Conservation (phyloP, 2,329 filamentous ascomycete species). For the Beauveria varroae region DNA sequence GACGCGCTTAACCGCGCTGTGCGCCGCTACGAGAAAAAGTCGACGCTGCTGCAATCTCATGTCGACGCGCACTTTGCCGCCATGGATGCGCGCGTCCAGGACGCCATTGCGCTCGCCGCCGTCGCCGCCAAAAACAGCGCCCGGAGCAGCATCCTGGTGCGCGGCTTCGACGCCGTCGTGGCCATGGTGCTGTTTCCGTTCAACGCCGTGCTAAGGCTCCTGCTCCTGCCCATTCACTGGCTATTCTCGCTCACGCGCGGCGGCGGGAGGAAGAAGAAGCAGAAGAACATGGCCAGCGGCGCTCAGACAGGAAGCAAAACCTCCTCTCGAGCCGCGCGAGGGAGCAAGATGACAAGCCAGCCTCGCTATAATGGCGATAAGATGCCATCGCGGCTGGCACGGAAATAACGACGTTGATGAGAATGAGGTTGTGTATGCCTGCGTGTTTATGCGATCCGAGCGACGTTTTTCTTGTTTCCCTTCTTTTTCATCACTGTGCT, state of each 20-base stretch:
- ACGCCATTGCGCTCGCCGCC: conserved; percentile 74
- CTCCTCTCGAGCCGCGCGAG: not conserved
- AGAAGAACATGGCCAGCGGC: conserved; percentile 16
- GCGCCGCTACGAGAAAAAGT: conserved; percentile 84
- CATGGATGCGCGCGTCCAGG: conserved; percentile 64
- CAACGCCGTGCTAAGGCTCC: conserved; percentile 29
- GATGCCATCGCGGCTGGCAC: conserved; percentile 18
- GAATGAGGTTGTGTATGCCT: not conserved
- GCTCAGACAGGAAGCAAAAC: not conserved
- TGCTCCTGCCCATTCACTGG: conserved; percentile 34
- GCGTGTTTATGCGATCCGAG: not conserved
- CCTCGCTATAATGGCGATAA: conserved; percentile 29
- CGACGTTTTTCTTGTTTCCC: not conserved
- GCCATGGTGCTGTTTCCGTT: conserved; percentile 34
- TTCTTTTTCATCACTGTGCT: not conserved
- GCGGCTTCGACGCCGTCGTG: conserved; percentile 30
- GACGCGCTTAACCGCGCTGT: conserved; percentile 85
- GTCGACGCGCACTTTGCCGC: conserved; percentile 67
- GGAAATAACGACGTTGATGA: not conserved
- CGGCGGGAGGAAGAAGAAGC: conserved; percentile 18
- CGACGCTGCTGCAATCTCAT: conserved; percentile 65
- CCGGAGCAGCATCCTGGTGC: conserved; percentile 29
- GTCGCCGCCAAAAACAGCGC: conserved; percentile 54
- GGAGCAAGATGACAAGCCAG: conserved; percentile 16
- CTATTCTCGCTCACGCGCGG: conserved; percentile 25